Percentiles rank a stretch among this genome's conserved stretches.
Conservation (phyloP, 2,329 filamentous ascomycete genomes). For the Verticillium zaregamsianum region DNA sequence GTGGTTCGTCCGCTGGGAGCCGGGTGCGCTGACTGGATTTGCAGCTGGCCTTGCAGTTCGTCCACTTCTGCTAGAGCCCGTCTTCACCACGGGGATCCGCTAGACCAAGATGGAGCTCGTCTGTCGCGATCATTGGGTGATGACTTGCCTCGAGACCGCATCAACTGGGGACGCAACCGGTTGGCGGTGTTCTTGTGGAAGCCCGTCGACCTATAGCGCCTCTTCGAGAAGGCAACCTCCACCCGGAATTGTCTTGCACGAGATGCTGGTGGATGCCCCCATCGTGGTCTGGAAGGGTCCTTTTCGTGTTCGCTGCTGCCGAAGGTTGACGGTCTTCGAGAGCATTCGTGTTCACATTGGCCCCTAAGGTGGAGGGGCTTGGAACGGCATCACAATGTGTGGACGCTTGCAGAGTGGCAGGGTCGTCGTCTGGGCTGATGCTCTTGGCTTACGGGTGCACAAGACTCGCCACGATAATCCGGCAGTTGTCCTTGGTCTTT, state of each 20-base stretch:
- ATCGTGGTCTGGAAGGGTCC: neutral
- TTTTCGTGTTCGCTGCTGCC: neutral
- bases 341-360: neutral
- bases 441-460: neutral
- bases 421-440: neutral
- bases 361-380: neutral
- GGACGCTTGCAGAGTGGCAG: neutral
- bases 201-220: neutral
- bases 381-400: neutral
- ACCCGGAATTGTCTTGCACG: neutral
- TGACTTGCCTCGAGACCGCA: neutral
- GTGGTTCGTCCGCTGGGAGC: neutral
- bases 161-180: neutral
- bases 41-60: neutral
- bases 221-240: neutral
- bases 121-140: neutral
- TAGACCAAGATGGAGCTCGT: neutral
- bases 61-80: neutral
- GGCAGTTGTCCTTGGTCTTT: neutral
- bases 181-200: neutral
- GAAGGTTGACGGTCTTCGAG: neutral
- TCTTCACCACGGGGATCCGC: neutral
- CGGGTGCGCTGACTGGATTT: neutral
- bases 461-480: neutral
- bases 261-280: neutral